Evolutionary conservation across 768 basidiomycete species (phyloP).

Genomic region (Boletus tomentosulus): DNA sequence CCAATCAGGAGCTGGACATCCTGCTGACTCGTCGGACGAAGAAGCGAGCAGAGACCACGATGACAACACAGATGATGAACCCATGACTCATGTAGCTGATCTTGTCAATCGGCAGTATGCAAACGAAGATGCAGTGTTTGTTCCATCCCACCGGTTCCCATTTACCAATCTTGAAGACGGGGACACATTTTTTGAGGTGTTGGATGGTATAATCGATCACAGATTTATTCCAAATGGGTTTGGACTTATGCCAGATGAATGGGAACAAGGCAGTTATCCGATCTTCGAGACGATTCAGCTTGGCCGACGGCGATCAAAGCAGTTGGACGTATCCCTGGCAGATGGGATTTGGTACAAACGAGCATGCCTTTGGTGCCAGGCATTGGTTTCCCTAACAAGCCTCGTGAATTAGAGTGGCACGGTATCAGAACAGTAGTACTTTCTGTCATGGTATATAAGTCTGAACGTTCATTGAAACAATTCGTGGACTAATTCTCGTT

Average conservation of each 20-base stretch:
- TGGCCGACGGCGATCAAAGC: background rate
- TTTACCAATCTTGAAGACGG: constrained; percentile 5
- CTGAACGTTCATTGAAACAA: background rate
- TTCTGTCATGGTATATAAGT: background rate
- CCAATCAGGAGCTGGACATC: no score
- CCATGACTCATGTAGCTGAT: no score
- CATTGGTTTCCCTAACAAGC: background rate
- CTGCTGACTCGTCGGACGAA: no score
- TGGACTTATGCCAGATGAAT: constrained; percentile 12
- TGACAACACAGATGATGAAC: no score
- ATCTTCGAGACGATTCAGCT: constrained; percentile 6
- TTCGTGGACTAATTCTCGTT: background rate
- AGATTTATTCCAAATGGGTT: constrained; percentile 8
- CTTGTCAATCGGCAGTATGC: background rate
- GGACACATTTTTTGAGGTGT: background rate
- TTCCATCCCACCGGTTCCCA: background rate
- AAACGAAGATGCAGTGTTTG: background rate
- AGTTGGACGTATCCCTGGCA: constrained; percentile 1
- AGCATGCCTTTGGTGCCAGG: constrained; percentile 15
- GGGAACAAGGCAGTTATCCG: constrained; percentile 10
- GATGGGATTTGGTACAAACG: constrained; percentile 6
- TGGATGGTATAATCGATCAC: background rate
- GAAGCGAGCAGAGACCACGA: background rate
- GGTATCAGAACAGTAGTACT: background rate
- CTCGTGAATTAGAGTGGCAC: background rate